Conservation (phyloP, 768 basidiomycete species). For the Lactarius evosmus region DNA sequence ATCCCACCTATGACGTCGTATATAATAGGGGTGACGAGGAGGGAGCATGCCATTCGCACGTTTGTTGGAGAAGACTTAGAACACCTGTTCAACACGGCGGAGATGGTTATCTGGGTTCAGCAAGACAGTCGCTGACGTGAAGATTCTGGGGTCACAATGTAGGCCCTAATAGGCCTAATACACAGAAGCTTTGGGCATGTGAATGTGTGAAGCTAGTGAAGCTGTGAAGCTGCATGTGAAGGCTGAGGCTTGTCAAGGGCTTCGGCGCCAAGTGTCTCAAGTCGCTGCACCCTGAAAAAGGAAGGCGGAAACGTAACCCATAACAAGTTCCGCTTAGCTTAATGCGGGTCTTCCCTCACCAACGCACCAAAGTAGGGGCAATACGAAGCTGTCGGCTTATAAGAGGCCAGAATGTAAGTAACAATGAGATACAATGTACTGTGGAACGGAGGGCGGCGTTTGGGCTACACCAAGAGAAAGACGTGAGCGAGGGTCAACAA, state of each 20-base stretch:
- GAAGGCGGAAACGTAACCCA: background rate
- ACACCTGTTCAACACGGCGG: background rate
- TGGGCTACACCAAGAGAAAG: background rate
- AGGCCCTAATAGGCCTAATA: background rate
- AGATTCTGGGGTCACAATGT: background rate
- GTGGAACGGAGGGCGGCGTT: conserved; percentile 1
- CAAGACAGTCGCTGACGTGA: background rate
- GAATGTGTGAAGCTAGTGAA: background rate
- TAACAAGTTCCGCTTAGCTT: background rate
- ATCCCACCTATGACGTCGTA: background rate
- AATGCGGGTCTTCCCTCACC: background rate
- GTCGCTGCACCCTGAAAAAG: background rate
- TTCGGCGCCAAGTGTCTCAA: background rate
- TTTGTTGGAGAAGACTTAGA: background rate
- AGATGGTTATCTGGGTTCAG: conserved; percentile 1
- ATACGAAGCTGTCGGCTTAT: background rate
- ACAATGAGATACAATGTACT: conserved; percentile 16
- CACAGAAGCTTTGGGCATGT: background rate
- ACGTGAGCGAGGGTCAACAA: background rate
- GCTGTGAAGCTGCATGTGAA: background rate
- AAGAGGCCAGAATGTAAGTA: background rate
- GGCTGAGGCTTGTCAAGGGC: background rate
- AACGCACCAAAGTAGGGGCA: background rate
- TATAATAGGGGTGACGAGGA: background rate
- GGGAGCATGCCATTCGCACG: background rate